Evolutionary conservation across 1,139 yeast genomes (phyloP).

Genomic region (Taphrina deformans): DNA sequence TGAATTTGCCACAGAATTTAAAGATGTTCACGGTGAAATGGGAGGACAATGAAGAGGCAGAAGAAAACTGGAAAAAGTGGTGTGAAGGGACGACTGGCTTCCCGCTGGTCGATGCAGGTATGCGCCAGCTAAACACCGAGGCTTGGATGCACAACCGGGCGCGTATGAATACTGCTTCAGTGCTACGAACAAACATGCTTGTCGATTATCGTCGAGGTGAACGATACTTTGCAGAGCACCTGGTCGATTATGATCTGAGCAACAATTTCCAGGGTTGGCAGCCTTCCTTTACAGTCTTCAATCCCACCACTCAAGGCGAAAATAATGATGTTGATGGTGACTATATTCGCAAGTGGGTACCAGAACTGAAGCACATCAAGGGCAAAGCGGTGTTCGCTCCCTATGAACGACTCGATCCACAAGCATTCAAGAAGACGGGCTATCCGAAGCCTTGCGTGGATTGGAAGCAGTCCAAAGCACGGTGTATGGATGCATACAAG

Average conservation of each 20-base stretch:
- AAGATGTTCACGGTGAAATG: constrained; percentile 51
- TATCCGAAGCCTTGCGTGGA: constrained; percentile 53
- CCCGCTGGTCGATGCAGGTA: constrained; percentile 60
- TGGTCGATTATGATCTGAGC: constrained; percentile 57
- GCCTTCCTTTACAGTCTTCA: constrained; percentile 56
- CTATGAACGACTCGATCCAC: constrained; percentile 41
- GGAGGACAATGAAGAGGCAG: constrained; percentile 49
- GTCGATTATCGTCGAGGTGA: constrained; percentile 62
- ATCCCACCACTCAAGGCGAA: constrained; percentile 55
- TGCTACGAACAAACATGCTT: constrained; percentile 54
- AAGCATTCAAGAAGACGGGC: constrained; percentile 42
- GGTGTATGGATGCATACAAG: constrained; percentile 30
- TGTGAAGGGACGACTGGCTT: constrained; percentile 56
- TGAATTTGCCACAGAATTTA: constrained; percentile 52
- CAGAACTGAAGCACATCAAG: constrained; percentile 49
- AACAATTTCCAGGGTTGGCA: constrained; percentile 64
- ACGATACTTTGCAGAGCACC: constrained; percentile 52
- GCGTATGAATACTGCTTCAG: constrained; percentile 57
- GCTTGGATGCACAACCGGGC: constrained; percentile 58
- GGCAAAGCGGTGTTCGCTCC: constrained; percentile 49
- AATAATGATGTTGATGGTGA: constrained; percentile 53
- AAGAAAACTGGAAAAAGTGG: constrained; percentile 50
- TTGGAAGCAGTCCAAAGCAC: constrained; percentile 26
- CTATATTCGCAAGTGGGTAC: constrained; percentile 55
- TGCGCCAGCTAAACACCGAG: constrained; percentile 54